These are phyloP conservation scores for Rutstroemia sydowiana DNA, from an alignment of 2,329 filamentous ascomycete species.

Conservation along the genomic window DNA sequence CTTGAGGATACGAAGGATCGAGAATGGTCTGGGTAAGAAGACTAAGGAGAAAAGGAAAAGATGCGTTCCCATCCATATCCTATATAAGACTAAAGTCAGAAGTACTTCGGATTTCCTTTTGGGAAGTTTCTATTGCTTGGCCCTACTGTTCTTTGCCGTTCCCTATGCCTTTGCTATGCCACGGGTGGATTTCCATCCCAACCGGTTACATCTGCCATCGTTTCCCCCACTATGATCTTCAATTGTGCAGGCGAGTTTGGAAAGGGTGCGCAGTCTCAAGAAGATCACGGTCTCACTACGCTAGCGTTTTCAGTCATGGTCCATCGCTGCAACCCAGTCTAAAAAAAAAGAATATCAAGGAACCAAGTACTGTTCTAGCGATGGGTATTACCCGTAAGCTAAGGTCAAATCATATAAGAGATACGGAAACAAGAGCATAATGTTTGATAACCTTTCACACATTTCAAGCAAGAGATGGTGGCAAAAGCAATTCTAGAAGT, in stretches of 20 bases:
- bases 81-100: background rate
- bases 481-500: too few relatives aligned
- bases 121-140: background rate
- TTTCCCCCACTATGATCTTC: constrained; percentile 15
- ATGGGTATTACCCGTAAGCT: too few relatives aligned
- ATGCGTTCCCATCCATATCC: constrained; percentile 1
- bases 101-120: background rate
- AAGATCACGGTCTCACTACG: constrained; percentile 21
- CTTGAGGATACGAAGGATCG: constrained; percentile 7
- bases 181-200: too few relatives aligned
- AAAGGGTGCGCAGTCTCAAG: constrained; percentile 21
- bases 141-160: background rate
- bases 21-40: constrained; percentile 26
- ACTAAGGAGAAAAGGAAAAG: constrained; percentile 19
- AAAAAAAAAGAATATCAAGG: constrained; percentile 12
- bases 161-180: background rate
- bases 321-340: too few relatives aligned
- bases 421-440: too few relatives aligned
- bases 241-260: constrained; percentile 25
- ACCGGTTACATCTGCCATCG: constrained; percentile 5
- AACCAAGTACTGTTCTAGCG: too few relatives aligned
- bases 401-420: too few relatives aligned
- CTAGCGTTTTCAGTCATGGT: constrained; percentile 26
- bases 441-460: too few relatives aligned
- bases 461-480: too few relatives aligned